phyloP scores from a whole-genome alignment of 352 stramenopile species.

The Sclerospora graminicola region DNA sequence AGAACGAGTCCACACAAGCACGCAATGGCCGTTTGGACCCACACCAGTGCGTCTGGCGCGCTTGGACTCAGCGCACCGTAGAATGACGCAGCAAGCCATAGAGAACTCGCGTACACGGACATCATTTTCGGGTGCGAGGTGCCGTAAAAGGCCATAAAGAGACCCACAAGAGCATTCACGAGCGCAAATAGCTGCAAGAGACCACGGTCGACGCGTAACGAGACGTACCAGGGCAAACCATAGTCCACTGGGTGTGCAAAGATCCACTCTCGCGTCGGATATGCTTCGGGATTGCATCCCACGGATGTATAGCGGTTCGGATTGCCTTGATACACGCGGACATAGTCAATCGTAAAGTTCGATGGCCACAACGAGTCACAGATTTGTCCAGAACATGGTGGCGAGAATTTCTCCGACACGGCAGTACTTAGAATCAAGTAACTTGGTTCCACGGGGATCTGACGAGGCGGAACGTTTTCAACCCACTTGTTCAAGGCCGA shows the following conservation, averaged over 20 bases:
- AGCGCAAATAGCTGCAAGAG: conserved; percentile 44
- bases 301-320: conserved; percentile 86
- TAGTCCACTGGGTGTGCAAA: conserved; percentile 79
- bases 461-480: conserved; percentile 48
- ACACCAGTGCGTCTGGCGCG: conserved; percentile 36
- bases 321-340: conserved; percentile 91
- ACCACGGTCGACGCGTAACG: conserved; percentile 36
- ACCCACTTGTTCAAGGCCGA: conserved; percentile 75
- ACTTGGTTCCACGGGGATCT: conserved; percentile 92
- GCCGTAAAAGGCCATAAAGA: conserved; percentile 53
- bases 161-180: conserved; percentile 40
- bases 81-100: conserved; percentile 54
- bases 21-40: conserved; percentile 58
- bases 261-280: conserved; percentile 89
- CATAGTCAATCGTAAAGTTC: conserved; percentile 92
- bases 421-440: conserved; percentile 98
- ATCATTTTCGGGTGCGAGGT: conserved; percentile 39
- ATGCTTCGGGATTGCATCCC: conserved; percentile 87
- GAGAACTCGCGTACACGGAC: conserved; percentile 38
- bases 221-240: conserved; percentile 75
- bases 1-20: conserved; percentile 66
- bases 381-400: conserved; percentile 86
- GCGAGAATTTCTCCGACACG: conserved; percentile 92
- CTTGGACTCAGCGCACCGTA: conserved; percentile 58
- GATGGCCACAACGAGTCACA: conserved; percentile 89